These are phyloP conservation scores for Euphorbia lathyris DNA, from an alignment of 345 rosid species.

Conservation along the genomic window DNA sequence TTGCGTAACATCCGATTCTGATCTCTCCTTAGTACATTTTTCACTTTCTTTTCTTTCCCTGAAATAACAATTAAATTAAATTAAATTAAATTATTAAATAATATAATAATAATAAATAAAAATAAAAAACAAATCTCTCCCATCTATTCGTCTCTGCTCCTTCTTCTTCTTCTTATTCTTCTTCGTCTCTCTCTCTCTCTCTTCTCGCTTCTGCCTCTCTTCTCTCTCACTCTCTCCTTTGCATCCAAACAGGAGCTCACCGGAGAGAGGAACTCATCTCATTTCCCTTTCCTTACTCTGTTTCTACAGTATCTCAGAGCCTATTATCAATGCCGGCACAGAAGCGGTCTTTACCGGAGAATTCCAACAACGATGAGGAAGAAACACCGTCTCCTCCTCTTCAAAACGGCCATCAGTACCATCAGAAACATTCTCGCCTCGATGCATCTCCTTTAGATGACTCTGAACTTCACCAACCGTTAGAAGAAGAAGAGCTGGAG, in stretches of 20 bases:
- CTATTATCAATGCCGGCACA: constrained; percentile 70
- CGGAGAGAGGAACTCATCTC: not conserved
- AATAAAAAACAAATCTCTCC: constrained; percentile 19
- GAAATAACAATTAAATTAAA: no score
- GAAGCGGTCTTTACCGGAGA: constrained; percentile 57
- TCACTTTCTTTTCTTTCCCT: no score
- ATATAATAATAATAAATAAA: no score
- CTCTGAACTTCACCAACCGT: not conserved
- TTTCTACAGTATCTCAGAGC: not conserved
- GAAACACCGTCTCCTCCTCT: constrained; percentile 11
- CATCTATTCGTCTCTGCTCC: not conserved
- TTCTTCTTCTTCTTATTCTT: not conserved
- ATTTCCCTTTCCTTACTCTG: not conserved
- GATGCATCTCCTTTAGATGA: constrained; percentile 8
- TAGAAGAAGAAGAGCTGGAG: constrained; percentile 10
- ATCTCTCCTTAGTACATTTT: not conserved
- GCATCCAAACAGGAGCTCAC: not conserved
- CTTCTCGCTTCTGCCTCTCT: not conserved
- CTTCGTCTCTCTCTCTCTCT: not conserved
- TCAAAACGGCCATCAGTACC: constrained; percentile 21
- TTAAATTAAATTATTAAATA: no score
- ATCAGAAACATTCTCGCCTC: constrained; percentile 4
- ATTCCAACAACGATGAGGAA: constrained; percentile 39
- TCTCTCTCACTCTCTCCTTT: not conserved
- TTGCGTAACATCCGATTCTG: constrained; percentile 22